Conservation (phyloP, 2,329 filamentous ascomycete genomes). For the Trichophyton equinum region DNA sequence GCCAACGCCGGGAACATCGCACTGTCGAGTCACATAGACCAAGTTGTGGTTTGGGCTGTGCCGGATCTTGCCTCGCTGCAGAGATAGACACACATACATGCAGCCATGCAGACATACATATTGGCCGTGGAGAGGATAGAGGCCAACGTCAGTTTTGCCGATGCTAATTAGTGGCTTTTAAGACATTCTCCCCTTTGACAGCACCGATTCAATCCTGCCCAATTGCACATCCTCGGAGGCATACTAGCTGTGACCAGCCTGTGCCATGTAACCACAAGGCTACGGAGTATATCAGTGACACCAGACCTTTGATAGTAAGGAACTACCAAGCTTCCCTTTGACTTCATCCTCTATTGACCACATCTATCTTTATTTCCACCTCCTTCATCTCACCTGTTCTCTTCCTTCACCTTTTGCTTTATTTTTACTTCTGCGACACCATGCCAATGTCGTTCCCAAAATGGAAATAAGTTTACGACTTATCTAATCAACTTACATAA, state of each 20-base stretch:
- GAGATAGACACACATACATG: not conserved
- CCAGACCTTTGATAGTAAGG: not conserved
- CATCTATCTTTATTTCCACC: not conserved
- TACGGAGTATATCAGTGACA: not conserved
- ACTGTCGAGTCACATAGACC: not conserved
- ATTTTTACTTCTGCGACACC: not conserved
- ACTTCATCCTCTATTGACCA: not conserved
- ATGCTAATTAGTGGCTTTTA: not conserved
- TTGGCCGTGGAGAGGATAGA: not conserved
- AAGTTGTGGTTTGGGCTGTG: not conserved
- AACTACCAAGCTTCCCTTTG: not conserved
- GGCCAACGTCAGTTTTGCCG: not conserved
- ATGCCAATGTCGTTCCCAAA: not conserved
- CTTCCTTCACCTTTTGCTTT: not conserved
- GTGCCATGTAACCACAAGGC: slow-evolving; percentile 1
- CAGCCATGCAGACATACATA: not conserved
- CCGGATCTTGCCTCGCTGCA: not conserved
- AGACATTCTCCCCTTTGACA: not conserved
- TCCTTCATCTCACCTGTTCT: not conserved
- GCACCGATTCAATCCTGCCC: not conserved
- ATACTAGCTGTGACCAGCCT: not conserved
- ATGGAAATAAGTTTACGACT: not conserved
- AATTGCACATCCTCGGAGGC: not conserved
- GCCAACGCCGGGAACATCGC: not conserved
- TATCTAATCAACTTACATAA: not conserved